A percentile compares a stretch with the other conserved stretches of the same genome.
Evolutionary conservation across 2,329 filamentous ascomycete genomes (phyloP).

Genomic region (Lachnellula cervina): DNA sequence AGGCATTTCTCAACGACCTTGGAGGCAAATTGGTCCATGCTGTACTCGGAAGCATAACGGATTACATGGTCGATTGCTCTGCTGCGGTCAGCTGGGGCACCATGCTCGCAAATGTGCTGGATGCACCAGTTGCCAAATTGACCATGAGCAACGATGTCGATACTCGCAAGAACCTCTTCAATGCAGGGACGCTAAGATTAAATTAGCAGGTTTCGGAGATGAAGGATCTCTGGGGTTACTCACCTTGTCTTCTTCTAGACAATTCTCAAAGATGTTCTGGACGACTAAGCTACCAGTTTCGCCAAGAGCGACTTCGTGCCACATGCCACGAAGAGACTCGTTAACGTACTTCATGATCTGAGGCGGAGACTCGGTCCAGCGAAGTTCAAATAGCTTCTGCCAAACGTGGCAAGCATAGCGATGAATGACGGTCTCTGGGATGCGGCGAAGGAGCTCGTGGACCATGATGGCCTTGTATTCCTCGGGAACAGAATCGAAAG

Average conservation of each 20-base stretch:
- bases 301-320: conserved; percentile 95
- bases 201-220: conserved; percentile 15
- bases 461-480: conserved; percentile 99
- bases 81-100: conserved; percentile 82
- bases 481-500: conserved; percentile 95
- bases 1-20: conserved; percentile 99
- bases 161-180: conserved; percentile 90
- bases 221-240: conserved; percentile 14
- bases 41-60: conserved; percentile 89
- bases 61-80: conserved; percentile 95
- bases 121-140: conserved; percentile 99
- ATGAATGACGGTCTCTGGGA: conserved; percentile 96
- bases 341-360: conserved; percentile 99
- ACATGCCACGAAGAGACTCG: conserved; percentile 90
- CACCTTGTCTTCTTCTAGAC: conserved; percentile 97
- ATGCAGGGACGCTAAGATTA: conserved; percentile 80
- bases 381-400: conserved; percentile 98
- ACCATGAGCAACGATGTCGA: conserved; percentile 93
- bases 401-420: conserved; percentile 98
- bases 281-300: conserved; percentile 98
- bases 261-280: conserved; percentile 99
- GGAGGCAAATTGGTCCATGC: conserved; percentile 97
- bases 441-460: conserved; percentile 89
- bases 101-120: conserved; percentile 97
- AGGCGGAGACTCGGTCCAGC: conserved; percentile 90